Evolutionary conservation across 2,329 filamentous ascomycete genomes (phyloP), one percentile per base, ranked within the genome.

Genomic region (Hymenoscyphus occultus): DNA sequence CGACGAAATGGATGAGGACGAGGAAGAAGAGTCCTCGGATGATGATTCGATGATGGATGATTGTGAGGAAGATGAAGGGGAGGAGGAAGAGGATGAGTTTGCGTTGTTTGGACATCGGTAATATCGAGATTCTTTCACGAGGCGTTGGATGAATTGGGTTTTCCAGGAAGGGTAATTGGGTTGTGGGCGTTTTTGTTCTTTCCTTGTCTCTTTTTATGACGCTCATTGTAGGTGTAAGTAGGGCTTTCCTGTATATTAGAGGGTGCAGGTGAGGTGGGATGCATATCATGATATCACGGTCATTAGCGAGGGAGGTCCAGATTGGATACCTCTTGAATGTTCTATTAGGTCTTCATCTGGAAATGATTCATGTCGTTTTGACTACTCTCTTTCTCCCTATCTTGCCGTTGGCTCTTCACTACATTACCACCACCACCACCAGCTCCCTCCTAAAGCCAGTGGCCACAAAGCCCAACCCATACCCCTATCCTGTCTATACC

Each of bases 21-120:
- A 72, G 39, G 79, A 82, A 61, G 83, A 86, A 13, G 45, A 56
- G 4, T 56, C 45, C 28, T 45, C 39, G 4, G 45, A 56, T 40
- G 60, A 62, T 57, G 71, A 74, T 60, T 74, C 73, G 31, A 59
- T 59, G 7, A 69, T 69, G 65, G 73, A 74, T 65, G 74, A 74
- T 48, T 75, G 75, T 58, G 78, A 77, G 7, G 77, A 76, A 12
- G 78, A 79, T 31, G 77, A 77, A 39, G 78, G 77, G 35, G 80
- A 81, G 16, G 79, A 81, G 62, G 77, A 77, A 14, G 76, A 78
- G 64, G 81, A 84, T 71, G 71, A 75, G 39, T 82, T 83, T 70
- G 80, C 81, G 65, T 77, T 84, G 64, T 81, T 83, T 70, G 83
- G 83, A 12, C 83, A 85, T 75, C 77, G 80, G 68, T 84, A 66